Base-by-base conservation (phyloP, 306 rosid species). In the Cyamopsis tetragonoloba region DNA sequence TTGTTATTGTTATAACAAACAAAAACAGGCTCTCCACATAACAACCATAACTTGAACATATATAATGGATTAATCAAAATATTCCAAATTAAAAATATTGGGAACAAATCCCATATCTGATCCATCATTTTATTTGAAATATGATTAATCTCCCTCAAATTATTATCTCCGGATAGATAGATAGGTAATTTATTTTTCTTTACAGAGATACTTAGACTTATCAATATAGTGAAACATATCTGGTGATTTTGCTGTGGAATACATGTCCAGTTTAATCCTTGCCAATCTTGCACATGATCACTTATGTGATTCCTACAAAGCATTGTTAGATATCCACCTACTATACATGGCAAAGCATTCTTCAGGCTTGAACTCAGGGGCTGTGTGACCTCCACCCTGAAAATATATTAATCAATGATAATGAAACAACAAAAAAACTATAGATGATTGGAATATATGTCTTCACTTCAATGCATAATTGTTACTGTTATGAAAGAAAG, bases 351-450 rank as follows among this genome's bases (percentile, higher is more conserved):
- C 73, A 10, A 78, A 24, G 28, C 92, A 76, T 56, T 84, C 88
- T 73, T 75, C 74, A 18, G 82, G 82, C 17, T 30, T 79, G 67
- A 37, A 84, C 55, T 80, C 82, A 0, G 89, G 84, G 28, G 87
- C 95, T 26, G 86, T 84, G 76, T 86, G 96, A 2, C 96, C 88
- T 72, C 82, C 88, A 13, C 87, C 92, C 90, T 84, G 81, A 30
- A 63, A 11, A 9, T 37, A n/a, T n/a, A n/a, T n/a, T n/a, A n/a
- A n/a, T n/a, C n/a, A n/a, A 68, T 6, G 0, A 56, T 0, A 43
- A 47, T 42, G 42, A n/a, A n/a, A n/a, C n/a, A n/a, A n/a, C n/a
- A n/a, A 13, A 32, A 1, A 14, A 66, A 26, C 28, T 24, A 6
- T 7, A 11, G 1, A 0, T 0, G 0, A 11, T 17, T 23, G 5